phyloP scores from a whole-genome alignment of 768 basidiomycete species.

The Rhodotorula taiwanensis region DNA sequence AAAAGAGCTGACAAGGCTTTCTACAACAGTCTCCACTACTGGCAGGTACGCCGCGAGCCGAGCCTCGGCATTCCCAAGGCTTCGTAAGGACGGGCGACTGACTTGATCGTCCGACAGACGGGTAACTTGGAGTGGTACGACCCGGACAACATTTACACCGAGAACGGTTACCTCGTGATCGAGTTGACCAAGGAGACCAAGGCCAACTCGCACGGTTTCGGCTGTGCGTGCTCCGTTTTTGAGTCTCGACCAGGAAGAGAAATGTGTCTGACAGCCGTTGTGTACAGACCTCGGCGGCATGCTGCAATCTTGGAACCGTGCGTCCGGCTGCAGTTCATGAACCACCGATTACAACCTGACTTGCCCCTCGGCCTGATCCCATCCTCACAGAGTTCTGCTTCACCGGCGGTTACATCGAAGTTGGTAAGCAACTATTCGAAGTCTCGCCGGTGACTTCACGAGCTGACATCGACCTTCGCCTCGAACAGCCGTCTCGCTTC shows the following conservation, averaged over 20 bases:
- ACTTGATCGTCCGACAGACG: constrained; percentile 26
- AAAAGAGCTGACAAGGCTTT: too few relatives aligned
- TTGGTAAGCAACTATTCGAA: too few relatives aligned
- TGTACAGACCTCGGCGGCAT: constrained; percentile 49
- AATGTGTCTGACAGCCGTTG: background rate
- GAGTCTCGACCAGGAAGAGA: constrained; percentile 12
- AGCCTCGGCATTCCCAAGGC: too few relatives aligned
- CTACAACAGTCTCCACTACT: constrained; percentile 31
- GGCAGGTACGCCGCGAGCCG: constrained; percentile 49
- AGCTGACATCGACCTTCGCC: constrained; percentile 30
- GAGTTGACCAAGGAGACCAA: constrained; percentile 21
- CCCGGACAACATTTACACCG: constrained; percentile 45
- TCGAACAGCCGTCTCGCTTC: background rate
- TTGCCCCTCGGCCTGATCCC: too few relatives aligned
- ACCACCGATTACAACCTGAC: background rate
- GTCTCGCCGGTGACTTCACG: constrained; percentile 16
- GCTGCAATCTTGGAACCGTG: constrained; percentile 51
- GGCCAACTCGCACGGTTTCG: constrained; percentile 22
- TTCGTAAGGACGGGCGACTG: too few relatives aligned
- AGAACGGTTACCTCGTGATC: constrained; percentile 42
- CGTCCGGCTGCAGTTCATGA: too few relatives aligned
- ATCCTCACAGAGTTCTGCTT: constrained; percentile 31
- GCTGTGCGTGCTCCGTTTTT: too few relatives aligned
- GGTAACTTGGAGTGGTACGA: constrained; percentile 38
- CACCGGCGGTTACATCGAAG: constrained; percentile 40